A percentile compares a stretch with the other conserved stretches of the same genome.
phyloP scores from a whole-genome alignment of 163 green algal species.

The Chlamydomonas reinhardtii region DNA sequence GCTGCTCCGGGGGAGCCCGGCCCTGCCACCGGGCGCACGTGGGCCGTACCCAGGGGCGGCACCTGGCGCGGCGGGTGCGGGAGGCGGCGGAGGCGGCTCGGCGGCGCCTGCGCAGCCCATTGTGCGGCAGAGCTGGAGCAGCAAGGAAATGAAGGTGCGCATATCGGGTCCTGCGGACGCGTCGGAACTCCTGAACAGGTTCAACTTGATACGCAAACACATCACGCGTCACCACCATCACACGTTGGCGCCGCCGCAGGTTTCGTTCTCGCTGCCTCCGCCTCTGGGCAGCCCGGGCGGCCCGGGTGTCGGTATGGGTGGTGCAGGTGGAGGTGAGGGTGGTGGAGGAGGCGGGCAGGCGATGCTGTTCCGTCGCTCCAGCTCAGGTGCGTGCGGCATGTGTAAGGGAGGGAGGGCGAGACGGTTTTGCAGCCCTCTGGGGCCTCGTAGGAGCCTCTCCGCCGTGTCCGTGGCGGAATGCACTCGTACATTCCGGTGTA shows the following conservation, averaged over 20 bases:
- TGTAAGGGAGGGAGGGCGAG: neutral
- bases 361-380: neutral
- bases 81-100: neutral
- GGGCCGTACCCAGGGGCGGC: neutral
- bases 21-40: too few relatives aligned
- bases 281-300: conserved; percentile 24
- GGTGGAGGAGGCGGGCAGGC: neutral
- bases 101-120: neutral
- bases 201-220: too few relatives aligned
- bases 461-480: too few relatives aligned
- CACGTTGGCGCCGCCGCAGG: conserved; percentile 2
- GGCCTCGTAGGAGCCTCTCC: too few relatives aligned
- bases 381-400: conserved; percentile 22
- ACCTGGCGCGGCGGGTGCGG: neutral
- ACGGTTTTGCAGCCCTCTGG: too few relatives aligned
- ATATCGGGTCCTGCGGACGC: too few relatives aligned
- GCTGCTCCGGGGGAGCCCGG: too few relatives aligned
- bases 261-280: conserved; percentile 43
- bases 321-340: neutral
- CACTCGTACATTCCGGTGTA: too few relatives aligned
- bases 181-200: too few relatives aligned
- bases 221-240: too few relatives aligned
- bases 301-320: neutral
- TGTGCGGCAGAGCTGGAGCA: conserved; percentile 42
- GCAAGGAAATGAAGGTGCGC: conserved; percentile 30